phyloP scores from a whole-genome alignment of 371 early-diverging fungal genomes.

The Coemansia sp. region DNA sequence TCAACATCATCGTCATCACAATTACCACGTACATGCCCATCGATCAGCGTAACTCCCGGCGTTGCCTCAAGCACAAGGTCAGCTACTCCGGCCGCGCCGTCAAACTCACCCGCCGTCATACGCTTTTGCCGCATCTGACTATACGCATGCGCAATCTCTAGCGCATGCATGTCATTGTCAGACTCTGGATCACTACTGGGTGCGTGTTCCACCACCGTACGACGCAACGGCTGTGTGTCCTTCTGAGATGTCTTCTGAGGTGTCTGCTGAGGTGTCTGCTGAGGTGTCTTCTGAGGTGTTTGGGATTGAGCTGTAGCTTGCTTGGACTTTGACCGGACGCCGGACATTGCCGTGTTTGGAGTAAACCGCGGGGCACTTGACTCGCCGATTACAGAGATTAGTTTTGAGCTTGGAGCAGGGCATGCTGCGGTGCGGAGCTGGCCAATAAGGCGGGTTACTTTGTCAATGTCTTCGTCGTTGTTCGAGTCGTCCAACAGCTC shows the following conservation, averaged over 20 bases:
- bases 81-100: constrained; percentile 29
- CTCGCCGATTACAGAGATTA: constrained; percentile 11
- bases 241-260: background rate
- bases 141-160: constrained; percentile 41
- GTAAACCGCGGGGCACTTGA: constrained; percentile 1
- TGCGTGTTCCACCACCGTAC: constrained; percentile 27
- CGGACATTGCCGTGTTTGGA: background rate
- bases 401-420: background rate
- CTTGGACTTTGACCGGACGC: background rate
- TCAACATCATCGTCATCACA: background rate
- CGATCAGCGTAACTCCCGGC: constrained; percentile 27
- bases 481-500: constrained; percentile 25
- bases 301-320: background rate
- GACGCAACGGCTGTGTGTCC: constrained; percentile 32
- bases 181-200: constrained; percentile 10
- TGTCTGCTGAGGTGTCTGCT: background rate
- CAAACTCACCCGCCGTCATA: constrained; percentile 28
- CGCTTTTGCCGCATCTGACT: constrained; percentile 24
- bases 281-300: background rate
- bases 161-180: constrained; percentile 43
- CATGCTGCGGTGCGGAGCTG: constrained; percentile 2
- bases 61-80: constrained; percentile 20
- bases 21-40: background rate
- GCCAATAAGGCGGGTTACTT: constrained; percentile 10
- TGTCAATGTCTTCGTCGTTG: constrained; percentile 20